Evolutionary conservation across 495 filamentous ascomycete species (phyloP), one percentile per base, ranked within the genome.

Genomic region (Aspergillus homomorphus): DNA sequence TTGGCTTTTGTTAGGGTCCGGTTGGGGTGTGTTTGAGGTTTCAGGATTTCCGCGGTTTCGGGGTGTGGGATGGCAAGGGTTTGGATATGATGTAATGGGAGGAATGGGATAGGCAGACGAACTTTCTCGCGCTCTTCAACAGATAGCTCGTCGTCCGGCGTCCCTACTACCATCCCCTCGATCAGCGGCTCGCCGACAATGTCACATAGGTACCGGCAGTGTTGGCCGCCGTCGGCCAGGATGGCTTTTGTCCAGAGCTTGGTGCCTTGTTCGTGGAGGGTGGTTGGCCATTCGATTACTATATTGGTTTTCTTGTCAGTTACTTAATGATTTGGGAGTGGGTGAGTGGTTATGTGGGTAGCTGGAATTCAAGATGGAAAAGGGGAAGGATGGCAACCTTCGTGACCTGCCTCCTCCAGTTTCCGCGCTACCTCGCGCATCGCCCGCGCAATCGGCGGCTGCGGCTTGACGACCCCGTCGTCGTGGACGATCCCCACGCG

Each of bases 191-290:
- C 86, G 2, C 78, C 81, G 0, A 84, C 83, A 4, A 74, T 56
- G 2, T 77, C 77, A 19, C 82, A 80, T 4, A 76, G 69, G 15
- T 68, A 73, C 0, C 63, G 69, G 33, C 81, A 82, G 23, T 82
- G 77, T 28, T 72, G 71, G 20, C 83, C 84, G 23, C 83, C 86
- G 62, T 88, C 86, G 24, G 72, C 79, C 78, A 74, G 81, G 77
- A 61, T 85, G 65, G 62, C 76, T 68, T 66, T 85, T 62, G 79
- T 80, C 74, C 68, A 79, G 44, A 71, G 69, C 1, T 68, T 57
- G 49, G 72, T 70, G 20, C 63, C 74, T 38, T 67, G 44, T 3
- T 21, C 60, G 50, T 76, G 72, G 1, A 66, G 66, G 1, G 70
- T 66, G 4, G 69, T 62, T 49, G 77, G 68, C 77, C 76, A 71